Evolutionary conservation across 1,284 basidiomycete species (phyloP), one percentile per base, ranked within the genome.

Genomic region (Microbotryomycetes sp.): DNA sequence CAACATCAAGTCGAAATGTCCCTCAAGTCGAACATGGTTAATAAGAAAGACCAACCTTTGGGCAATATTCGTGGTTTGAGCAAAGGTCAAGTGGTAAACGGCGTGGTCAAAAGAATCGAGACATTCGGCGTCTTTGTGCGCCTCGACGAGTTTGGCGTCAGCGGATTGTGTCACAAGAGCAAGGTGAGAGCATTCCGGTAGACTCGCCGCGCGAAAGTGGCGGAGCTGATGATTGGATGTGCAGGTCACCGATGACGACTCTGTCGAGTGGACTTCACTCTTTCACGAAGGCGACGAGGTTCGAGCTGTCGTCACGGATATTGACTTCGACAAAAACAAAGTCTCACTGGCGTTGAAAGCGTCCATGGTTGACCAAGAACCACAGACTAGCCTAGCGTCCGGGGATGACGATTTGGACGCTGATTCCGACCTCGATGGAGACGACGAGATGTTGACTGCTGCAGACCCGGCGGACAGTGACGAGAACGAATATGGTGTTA

Each of bases 91-190:
- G 74, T 77, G 64, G 71, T 78, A 45, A 63, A 66, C 30, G 76
- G 74, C 22, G 69, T 71, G 49, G 65, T 79, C 49, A 72, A 75
- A 58, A 72, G 70, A 45, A 81, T 93, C 12, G 88, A 92, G 75
- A 82, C 85, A 42, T 98, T 90, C 72, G 96, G 96, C 19, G 80
- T 97, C 45, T 97, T 98, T 78, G 84, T 99, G 57, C 83, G 87
- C 74, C 86, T 97, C 48, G 84, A 88, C 12, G 86, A 83, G 16
- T 87, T 88, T 1, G 87, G 86, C 71, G 79, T 97, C 54, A 86
- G 82, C 60, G 96, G 96, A 5, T 80, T 99, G 12, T 97, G 94
- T 75, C 96, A 98, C 77, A 92, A 92, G 76, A 89, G 88, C 23
- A 83, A 96, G 81, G 88, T 87, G 72, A 56, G 81, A 65, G 56